phyloP scores from a whole-genome alignment of 257 asterid genomes.

The Ocimum tenuiflorum region DNA sequence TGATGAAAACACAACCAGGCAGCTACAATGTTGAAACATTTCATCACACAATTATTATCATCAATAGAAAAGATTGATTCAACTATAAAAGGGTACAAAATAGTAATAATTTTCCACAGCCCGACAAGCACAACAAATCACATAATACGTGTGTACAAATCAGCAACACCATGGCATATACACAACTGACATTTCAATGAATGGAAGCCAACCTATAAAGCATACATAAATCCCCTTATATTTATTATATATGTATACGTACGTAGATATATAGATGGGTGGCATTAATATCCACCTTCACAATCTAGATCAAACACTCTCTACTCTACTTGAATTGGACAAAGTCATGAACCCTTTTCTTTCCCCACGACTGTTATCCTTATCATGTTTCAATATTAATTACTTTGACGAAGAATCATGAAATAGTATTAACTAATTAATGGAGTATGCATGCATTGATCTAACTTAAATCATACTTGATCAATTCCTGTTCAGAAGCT shows the following conservation, averaged over 20 bases:
- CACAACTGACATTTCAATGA: slow-evolving; percentile 16
- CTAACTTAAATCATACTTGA: neutral
- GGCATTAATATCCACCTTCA: slow-evolving; percentile 17
- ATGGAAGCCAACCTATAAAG: neutral
- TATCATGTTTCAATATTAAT: neutral
- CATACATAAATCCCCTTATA: neutral
- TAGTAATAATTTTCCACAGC: neutral
- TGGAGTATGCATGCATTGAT: neutral
- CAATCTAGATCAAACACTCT: slow-evolving; percentile 1
- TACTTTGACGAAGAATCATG: neutral
- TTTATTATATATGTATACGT: neutral
- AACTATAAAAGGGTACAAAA: neutral
- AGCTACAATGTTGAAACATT: no score
- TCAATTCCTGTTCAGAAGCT: slow-evolving; percentile 53
- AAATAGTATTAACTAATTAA: neutral
- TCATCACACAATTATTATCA: no score
- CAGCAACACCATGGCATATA: slow-evolving; percentile 6
- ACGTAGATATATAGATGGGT: neutral
- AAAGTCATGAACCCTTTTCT: slow-evolving; percentile 6
- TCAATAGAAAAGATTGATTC: neutral
- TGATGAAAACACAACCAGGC: no score
- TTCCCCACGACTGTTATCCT: neutral
- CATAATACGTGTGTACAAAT: slow-evolving; percentile 5
- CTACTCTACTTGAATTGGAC: slow-evolving; percentile 7
- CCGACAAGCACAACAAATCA: slow-evolving; percentile 1